phyloP scores from a whole-genome alignment of 352 stramenopile species.

The Globisporangium spinosum region DNA sequence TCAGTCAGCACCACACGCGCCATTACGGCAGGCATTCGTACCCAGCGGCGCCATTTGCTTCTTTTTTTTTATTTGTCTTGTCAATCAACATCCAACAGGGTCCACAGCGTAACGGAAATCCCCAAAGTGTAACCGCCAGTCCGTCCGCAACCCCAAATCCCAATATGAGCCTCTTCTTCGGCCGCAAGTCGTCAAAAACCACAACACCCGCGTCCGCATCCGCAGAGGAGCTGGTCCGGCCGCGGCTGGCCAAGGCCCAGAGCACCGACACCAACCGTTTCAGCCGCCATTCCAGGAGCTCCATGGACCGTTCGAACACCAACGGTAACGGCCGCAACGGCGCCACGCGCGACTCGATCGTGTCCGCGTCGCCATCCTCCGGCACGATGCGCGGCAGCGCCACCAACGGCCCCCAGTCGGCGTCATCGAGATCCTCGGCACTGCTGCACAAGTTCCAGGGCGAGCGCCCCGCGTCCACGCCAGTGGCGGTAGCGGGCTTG shows the following conservation, averaged over 20 bases:
- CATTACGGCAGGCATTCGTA: not conserved
- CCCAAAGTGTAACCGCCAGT: slow-evolving; percentile 1
- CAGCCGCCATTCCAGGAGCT: slow-evolving; percentile 2
- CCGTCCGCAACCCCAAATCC: not conserved
- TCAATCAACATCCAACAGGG: not conserved
- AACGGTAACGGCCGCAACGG: not conserved
- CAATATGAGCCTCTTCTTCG: slow-evolving; percentile 14
- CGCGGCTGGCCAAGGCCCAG: slow-evolving; percentile 9
- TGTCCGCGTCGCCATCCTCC: not conserved
- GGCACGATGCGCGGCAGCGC: slow-evolving; percentile 2
- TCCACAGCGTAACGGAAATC: not conserved
- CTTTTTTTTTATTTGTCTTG: not conserved
- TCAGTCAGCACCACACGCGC: not conserved
- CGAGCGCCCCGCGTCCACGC: not conserved
- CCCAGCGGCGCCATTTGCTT: not conserved
- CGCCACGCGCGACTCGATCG: slow-evolving; percentile 1
- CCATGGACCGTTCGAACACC: not conserved
- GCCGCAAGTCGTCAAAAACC: slow-evolving; percentile 14
- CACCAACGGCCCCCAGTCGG: not conserved
- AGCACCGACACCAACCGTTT: slow-evolving; percentile 8
- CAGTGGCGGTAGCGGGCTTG: too few species aligned
- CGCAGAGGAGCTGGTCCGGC: not conserved
- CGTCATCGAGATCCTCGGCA: not conserved
- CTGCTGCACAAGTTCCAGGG: slow-evolving; percentile 10
- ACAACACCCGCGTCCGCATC: not conserved